phyloP scores from a whole-genome alignment of 2,329 filamentous ascomycete species.

The Magnaporthiopsis poae region DNA sequence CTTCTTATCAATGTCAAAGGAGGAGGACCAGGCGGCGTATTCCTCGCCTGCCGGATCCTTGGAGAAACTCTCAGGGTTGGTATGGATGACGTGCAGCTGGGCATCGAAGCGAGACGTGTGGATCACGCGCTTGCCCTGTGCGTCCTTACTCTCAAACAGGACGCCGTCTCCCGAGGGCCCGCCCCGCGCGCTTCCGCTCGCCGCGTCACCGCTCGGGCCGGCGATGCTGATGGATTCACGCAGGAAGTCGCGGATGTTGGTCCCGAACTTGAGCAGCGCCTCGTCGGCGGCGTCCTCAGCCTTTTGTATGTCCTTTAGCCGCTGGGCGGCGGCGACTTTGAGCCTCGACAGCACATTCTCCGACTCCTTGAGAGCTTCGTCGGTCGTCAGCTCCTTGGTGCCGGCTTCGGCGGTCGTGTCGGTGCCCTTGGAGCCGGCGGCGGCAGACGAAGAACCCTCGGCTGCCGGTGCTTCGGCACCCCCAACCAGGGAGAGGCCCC shows the following conservation, averaged over 20 bases:
- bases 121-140: constrained; percentile 80
- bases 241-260: constrained; percentile 80
- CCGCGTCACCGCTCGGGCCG: constrained; percentile 1
- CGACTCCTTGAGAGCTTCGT: constrained; percentile 36
- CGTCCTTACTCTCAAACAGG: constrained; percentile 88
- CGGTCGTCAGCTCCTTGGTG: constrained; percentile 13
- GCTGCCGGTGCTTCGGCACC: constrained; percentile 12
- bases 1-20: constrained; percentile 73
- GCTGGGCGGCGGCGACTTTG: constrained; percentile 65
- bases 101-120: constrained; percentile 91
- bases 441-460: constrained; percentile 14
- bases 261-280: constrained; percentile 81
- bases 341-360: constrained; percentile 67
- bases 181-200: constrained; percentile 6
- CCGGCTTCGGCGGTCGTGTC: constrained; percentile 1
- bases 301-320: constrained; percentile 77
- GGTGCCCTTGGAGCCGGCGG: constrained; percentile 18
- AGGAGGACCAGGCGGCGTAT: constrained; percentile 62
- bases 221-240: constrained; percentile 83
- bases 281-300: constrained; percentile 96
- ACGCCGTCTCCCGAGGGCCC: constrained; percentile 45
- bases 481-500: constrained; percentile 58
- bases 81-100: constrained; percentile 90
- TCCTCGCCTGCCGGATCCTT: constrained; percentile 69
- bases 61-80: constrained; percentile 68